These are phyloP conservation scores for Oryza longistaminata DNA, from an alignment of 176 grass and related monocot species.

Conservation along the genomic window DNA sequence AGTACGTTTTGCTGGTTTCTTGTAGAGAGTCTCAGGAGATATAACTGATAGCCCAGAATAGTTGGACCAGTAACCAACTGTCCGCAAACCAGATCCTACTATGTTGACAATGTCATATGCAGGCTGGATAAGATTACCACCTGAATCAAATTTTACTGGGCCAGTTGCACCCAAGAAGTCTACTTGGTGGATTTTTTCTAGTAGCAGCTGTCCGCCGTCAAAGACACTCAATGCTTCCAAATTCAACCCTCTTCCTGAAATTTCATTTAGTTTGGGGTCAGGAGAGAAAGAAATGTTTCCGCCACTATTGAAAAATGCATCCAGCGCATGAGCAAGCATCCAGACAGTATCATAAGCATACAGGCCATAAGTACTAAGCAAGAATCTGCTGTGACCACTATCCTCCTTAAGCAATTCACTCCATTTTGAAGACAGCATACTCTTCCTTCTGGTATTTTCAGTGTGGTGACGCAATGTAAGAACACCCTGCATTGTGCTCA, in stretches of 20 bases:
- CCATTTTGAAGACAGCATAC: conserved; percentile 56
- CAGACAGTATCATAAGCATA: conserved; percentile 87
- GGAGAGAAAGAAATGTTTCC: conserved; percentile 76
- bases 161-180: conserved; percentile 75
- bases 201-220: conserved; percentile 52
- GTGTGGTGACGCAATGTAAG: conserved; percentile 75
- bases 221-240: conserved; percentile 70
- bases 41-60: conserved; percentile 72
- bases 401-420: conserved; percentile 49
- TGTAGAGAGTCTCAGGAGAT: conserved; percentile 71
- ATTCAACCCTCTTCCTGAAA: conserved; percentile 45
- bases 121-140: conserved; percentile 67
- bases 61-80: conserved; percentile 87
- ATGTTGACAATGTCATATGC: conserved; percentile 86
- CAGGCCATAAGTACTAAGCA: conserved; percentile 62
- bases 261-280: conserved; percentile 56
- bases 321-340: conserved; percentile 78
- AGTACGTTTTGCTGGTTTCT: conserved; percentile 48
- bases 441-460: conserved; percentile 62
- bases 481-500: conserved; percentile 74
- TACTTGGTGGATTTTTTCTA: conserved; percentile 57
- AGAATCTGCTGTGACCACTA: conserved; percentile 19
- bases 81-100: conserved; percentile 64
- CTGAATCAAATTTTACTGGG: conserved; percentile 59
- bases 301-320: conserved; percentile 67